A percentile compares a stretch with the other conserved stretches of the same genome.
Evolutionary conservation across 1,284 basidiomycete genomes (phyloP).

Genomic region (Boletus semigastroideus): DNA sequence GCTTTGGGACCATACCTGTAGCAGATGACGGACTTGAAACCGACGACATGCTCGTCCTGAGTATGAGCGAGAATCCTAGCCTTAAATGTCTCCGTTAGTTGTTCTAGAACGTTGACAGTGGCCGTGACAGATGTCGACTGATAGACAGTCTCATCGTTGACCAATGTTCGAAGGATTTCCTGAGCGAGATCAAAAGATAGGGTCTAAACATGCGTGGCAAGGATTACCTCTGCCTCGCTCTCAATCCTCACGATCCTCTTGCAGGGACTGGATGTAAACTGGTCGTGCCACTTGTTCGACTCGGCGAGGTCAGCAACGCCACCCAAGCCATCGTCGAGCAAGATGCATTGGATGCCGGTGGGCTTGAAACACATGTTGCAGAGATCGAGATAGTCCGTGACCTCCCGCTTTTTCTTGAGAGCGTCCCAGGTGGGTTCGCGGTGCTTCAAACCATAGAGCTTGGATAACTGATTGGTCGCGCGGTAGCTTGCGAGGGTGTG

Average conservation of each 20-base stretch:
- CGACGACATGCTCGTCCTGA: conserved; percentile 50
- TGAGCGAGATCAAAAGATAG: conserved; percentile 4
- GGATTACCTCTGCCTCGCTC: conserved; percentile 58
- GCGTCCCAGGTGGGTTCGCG: conserved; percentile 53
- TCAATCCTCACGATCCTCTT: conserved; percentile 69
- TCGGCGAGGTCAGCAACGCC: conserved; percentile 48
- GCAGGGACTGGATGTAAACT: conserved; percentile 48
- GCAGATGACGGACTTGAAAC: conserved; percentile 73
- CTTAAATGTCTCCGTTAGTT: conserved; percentile 38
- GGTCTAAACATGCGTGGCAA: neutral
- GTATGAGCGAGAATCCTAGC: conserved; percentile 37
- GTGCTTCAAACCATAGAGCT: conserved; percentile 44
- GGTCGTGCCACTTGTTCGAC: conserved; percentile 59
- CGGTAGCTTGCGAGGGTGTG: conserved; percentile 59
- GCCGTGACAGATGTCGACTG: conserved; percentile 18
- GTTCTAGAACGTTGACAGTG: conserved; percentile 27
- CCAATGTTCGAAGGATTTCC: conserved; percentile 37
- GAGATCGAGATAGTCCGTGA: conserved; percentile 51
- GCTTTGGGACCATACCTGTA: conserved; percentile 41
- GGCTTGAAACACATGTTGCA: conserved; percentile 54
- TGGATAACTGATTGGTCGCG: conserved; percentile 53
- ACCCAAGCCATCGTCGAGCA: conserved; percentile 71
- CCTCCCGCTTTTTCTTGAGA: conserved; percentile 47
- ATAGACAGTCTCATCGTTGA: conserved; percentile 13
- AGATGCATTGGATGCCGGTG: conserved; percentile 58